These are phyloP conservation scores for Alternaria sp. DNA, from an alignment of 2,329 filamentous ascomycete genomes.

Conservation along the genomic window DNA sequence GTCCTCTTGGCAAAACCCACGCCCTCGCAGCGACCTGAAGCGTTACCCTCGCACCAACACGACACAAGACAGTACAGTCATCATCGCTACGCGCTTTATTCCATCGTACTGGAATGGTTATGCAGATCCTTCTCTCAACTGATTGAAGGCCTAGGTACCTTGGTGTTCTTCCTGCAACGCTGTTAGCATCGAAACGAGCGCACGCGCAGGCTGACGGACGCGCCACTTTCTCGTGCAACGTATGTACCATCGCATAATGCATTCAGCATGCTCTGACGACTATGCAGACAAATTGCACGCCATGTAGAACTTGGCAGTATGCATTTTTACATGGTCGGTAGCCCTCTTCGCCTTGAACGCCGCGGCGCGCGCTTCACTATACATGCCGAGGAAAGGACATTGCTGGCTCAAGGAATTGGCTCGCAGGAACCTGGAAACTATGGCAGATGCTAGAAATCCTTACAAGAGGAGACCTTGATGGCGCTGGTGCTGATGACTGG, in stretches of 20 bases:
- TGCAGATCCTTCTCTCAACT: neutral
- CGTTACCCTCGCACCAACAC: neutral
- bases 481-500: neutral
- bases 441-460: neutral
- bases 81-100: neutral
- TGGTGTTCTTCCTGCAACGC: neutral
- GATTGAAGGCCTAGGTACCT: neutral
- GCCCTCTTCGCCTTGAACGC: neutral
- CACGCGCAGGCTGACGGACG: neutral
- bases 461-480: neutral
- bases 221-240: neutral
- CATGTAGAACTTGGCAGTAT: neutral
- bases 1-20: neutral
- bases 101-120: neutral
- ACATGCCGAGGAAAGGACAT: neutral
- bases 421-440: neutral
- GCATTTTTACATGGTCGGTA: neutral
- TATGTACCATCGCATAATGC: neutral
- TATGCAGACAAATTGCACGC: neutral
- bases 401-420: neutral
- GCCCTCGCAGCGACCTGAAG: neutral
- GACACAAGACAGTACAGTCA: neutral
- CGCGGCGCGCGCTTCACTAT: neutral
- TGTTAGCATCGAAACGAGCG: neutral
- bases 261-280: neutral